Conservation (phyloP, 495 filamentous ascomycete species). For the Elasticomyces elasticus region DNA sequence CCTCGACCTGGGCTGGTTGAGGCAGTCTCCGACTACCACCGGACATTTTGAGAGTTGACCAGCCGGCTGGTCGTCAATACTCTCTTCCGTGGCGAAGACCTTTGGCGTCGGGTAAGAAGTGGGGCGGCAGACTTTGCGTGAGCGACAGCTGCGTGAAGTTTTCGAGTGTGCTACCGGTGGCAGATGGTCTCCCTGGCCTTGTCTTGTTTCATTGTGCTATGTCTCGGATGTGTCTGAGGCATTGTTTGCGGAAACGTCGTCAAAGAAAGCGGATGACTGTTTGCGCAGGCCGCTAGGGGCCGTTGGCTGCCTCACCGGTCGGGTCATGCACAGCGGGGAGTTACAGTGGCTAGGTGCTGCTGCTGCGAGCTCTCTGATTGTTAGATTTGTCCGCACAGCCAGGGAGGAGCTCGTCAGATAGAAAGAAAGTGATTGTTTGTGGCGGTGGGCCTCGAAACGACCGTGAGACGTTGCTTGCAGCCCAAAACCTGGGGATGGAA, state of each 20-base stretch:
- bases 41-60: slow-evolving; percentile 1
- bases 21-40: slow-evolving; percentile 1
- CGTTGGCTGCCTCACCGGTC: slow-evolving; percentile 13
- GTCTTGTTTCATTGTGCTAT: slow-evolving; percentile 15
- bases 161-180: no score
- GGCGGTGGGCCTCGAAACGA: slow-evolving; percentile 12
- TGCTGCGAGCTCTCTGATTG: neutral
- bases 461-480: neutral
- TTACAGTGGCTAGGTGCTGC: neutral
- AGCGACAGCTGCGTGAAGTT: neutral
- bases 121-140: neutral
- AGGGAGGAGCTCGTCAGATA: neutral
- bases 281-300: slow-evolving; percentile 13
- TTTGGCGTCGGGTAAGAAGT: no score
- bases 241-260: slow-evolving; percentile 13
- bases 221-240: slow-evolving; percentile 13
- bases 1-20: slow-evolving; percentile 44
- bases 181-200: neutral
- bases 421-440: neutral
- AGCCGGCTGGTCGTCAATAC: no score
- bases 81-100: no score
- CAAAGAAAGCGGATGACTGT: slow-evolving; percentile 19
- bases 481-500: slow-evolving; percentile 20
- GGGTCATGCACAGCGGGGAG: slow-evolving; percentile 15
- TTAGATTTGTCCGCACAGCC: neutral